Evolutionary conservation across 1,284 basidiomycete species (phyloP).

Genomic region (Austroboletus novae-zelandiae): DNA sequence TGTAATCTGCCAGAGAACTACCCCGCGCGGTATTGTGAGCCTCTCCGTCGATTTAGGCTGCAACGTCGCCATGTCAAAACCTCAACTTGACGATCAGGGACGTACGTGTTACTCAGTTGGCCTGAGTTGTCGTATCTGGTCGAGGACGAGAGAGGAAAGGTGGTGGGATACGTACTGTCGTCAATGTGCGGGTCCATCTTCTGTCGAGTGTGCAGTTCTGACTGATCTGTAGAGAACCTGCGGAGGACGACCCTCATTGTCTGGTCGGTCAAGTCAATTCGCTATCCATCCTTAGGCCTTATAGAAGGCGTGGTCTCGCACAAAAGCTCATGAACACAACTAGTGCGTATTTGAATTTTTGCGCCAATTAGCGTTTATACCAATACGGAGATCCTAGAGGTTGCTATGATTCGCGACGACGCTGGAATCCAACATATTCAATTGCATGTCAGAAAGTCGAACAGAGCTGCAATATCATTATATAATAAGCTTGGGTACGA

Average conservation of each 20-base stretch:
- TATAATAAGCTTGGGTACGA: slow-evolving; percentile 87
- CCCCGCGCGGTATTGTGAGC: slow-evolving; percentile 82
- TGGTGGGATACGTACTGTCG: slow-evolving; percentile 93
- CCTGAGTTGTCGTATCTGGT: slow-evolving; percentile 94
- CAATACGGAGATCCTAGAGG: slow-evolving; percentile 48
- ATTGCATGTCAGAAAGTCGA: slow-evolving; percentile 85
- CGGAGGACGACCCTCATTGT: slow-evolving; percentile 8
- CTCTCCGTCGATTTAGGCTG: background rate
- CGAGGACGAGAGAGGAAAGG: slow-evolving; percentile 83
- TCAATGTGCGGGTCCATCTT: slow-evolving; percentile 70
- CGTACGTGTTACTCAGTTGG: slow-evolving; percentile 90
- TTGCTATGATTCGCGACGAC: slow-evolving; percentile 85
- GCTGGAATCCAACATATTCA: slow-evolving; percentile 69
- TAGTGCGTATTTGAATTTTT: slow-evolving; percentile 49
- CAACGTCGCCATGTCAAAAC: background rate
- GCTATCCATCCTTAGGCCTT: slow-evolving; percentile 84
- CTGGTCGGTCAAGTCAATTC: slow-evolving; percentile 81
- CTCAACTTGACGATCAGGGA: slow-evolving; percentile 52
- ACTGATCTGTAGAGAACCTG: slow-evolving; percentile 21
- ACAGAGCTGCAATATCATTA: slow-evolving; percentile 78
- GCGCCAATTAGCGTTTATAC: slow-evolving; percentile 2
- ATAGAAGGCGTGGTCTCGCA: slow-evolving; percentile 82
- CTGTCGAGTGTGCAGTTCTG: background rate
- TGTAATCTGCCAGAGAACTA: slow-evolving; percentile 89
- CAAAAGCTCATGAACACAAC: slow-evolving; percentile 87